These are phyloP conservation scores for Neurospora sp. DNA, from an alignment of 495 filamentous ascomycete genomes.

Conservation along the genomic window DNA sequence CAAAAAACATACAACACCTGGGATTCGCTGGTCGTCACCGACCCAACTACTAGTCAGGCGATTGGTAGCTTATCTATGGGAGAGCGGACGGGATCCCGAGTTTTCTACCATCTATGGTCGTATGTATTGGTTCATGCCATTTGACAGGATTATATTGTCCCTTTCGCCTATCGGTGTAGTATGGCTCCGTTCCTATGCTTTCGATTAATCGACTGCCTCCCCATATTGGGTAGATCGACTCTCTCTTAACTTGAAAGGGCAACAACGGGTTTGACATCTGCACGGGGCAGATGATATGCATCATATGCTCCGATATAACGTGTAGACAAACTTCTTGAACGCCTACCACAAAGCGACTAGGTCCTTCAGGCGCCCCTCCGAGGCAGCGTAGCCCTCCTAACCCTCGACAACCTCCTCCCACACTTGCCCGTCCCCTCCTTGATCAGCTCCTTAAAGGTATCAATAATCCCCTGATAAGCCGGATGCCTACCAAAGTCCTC, in stretches of 20 bases:
- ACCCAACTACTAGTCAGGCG: slow-evolving; percentile 24
- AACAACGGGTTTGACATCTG: no score
- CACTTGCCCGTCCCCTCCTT: neutral
- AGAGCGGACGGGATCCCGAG: slow-evolving; percentile 44
- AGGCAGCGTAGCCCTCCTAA: neutral
- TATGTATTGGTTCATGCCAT: neutral
- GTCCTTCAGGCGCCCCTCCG: neutral
- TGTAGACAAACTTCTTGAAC: neutral
- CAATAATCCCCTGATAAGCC: slow-evolving; percentile 31
- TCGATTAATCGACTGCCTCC: no score
- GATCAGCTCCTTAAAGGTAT: slow-evolving; percentile 7
- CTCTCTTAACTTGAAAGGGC: no score
- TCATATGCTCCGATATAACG: no score
- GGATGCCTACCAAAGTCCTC: slow-evolving; percentile 47
- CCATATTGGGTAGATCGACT: no score
- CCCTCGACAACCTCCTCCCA: neutral
- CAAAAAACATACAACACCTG: slow-evolving; percentile 28
- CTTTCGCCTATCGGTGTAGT: no score
- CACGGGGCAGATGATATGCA: no score
- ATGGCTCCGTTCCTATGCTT: no score
- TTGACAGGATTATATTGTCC: neutral
- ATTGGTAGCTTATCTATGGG: slow-evolving; percentile 29
- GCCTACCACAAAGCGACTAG: neutral
- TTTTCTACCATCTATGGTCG: slow-evolving; percentile 15
- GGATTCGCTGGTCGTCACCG: slow-evolving; percentile 33